phyloP scores from a whole-genome alignment of 345 rosid genomes.

The Bruguiera gymnorhiza region DNA sequence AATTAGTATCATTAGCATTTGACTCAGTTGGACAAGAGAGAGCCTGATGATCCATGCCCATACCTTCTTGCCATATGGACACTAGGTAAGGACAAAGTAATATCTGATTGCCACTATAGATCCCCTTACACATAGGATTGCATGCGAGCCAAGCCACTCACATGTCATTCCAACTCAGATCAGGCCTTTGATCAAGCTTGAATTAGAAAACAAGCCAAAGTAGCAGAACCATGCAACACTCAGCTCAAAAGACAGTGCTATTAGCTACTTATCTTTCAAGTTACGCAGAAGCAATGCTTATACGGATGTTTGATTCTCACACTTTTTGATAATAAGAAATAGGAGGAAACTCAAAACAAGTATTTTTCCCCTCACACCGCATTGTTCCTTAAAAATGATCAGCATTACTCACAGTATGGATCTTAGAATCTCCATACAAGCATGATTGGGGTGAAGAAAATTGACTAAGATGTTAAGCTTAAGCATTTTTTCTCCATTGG shows the following conservation, averaged over 20 bases:
- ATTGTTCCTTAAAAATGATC: neutral
- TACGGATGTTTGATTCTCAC: no score
- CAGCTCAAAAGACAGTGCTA: neutral
- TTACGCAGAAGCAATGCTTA: neutral
- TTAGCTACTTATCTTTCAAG: neutral
- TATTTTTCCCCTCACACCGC: no score
- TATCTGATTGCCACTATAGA: neutral
- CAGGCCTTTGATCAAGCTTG: neutral
- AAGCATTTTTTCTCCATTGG: no score
- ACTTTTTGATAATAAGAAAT: neutral
- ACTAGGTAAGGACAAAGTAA: conserved; percentile 22
- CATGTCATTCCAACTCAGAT: neutral
- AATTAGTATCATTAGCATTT: neutral
- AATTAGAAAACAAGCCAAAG: neutral
- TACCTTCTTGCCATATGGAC: conserved; percentile 38
- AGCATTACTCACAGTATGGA: neutral
- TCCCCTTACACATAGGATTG: neutral
- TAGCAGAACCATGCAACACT: neutral
- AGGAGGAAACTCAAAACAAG: neutral
- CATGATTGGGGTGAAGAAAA: neutral
- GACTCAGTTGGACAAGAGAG: conserved; percentile 26
- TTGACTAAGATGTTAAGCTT: neutral
- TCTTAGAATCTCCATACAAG: neutral
- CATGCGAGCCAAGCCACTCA: neutral
- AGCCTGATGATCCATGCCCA: conserved; percentile 29